Evolutionary conservation across 129 eudicot species (phyloP), one percentile per base, ranked within the genome.

Genomic region (Cynara cardunculus): DNA sequence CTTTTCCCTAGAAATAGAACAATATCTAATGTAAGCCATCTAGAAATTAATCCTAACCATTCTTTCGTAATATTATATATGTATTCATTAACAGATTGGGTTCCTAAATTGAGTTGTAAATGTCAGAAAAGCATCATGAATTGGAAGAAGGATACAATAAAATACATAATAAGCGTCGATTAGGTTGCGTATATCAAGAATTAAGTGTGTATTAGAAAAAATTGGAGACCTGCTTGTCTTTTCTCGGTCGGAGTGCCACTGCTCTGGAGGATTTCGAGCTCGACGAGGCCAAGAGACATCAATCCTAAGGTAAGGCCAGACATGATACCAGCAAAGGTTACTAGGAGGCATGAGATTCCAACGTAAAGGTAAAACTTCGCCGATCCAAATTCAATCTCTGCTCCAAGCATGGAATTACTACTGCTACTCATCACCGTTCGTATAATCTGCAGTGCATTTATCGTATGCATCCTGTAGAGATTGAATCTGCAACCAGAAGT

Each of bases 231-330:
- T 69, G 99, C 94, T 91, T 95, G 97, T 75, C 89, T 88, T 69
- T 92, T 90, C 86, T 95, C 99, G 18, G 88, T 11, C 0, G 89
- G 87, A 12, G 95, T 90, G 41, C 99, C 99, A 39, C 97, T 90
- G 2, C 92, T 94, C 88, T 92, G 93, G 70, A 95, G 94, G 82
- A 95, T 92, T 86, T 95, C 99, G 37, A 95, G 96, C 34, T 95
- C 99, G 53, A 95, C 99, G 75, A 92, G 97, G 35, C 99, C 89
- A 71, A 95, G 86, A 11, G 99, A 95, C 99, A 95, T 95, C 81
- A 95, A 88, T 2, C 99, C 99, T 71, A 95, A 86, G 30, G 99
- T 95, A 12, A 95, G 88, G 7, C 99, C 99, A 9, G 99, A 95
- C 99, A 95, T 95, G 3, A 95, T 87, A 1, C 99, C 99, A 30